Evolutionary conservation across 1,139 yeast species (phyloP).

Genomic region (Meyerozyma guilliermondii): DNA sequence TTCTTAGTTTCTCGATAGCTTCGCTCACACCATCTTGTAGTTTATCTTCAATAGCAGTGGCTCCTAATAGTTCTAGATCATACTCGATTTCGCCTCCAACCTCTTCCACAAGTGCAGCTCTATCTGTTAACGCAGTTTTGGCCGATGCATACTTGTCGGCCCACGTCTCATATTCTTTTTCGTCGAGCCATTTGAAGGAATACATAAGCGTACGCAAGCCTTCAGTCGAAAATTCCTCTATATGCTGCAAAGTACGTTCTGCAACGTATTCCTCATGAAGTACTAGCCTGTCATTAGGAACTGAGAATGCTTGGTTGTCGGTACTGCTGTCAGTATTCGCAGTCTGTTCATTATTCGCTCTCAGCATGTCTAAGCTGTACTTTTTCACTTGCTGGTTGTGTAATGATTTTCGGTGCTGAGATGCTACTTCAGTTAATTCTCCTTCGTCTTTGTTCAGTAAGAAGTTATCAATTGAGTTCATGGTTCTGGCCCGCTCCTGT

Average conservation of each 20-base stretch:
- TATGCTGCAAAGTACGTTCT: conserved; percentile 81
- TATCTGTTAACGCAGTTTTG: conserved; percentile 64
- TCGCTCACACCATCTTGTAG: conserved; percentile 95
- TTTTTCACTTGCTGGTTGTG: conserved; percentile 56
- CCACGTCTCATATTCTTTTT: conserved; percentile 63
- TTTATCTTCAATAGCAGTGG: conserved; percentile 96
- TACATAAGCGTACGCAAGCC: conserved; percentile 88
- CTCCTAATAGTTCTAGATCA: conserved; percentile 70
- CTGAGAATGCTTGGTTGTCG: conserved; percentile 2
- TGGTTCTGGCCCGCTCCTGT: conserved; percentile 19
- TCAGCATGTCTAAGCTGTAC: conserved; percentile 36
- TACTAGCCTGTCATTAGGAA: conserved; percentile 61
- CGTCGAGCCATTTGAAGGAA: conserved; percentile 68
- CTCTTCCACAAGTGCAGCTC: conserved; percentile 62
- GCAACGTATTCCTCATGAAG: conserved; percentile 73
- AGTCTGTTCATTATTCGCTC: neutral
- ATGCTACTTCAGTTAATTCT: conserved; percentile 57
- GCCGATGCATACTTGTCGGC: conserved; percentile 64
- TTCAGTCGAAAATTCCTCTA: conserved; percentile 91
- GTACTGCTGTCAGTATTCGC: neutral
- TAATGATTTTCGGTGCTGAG: conserved; percentile 57
- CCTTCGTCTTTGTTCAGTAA: conserved; percentile 47
- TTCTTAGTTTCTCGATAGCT: conserved; percentile 81
- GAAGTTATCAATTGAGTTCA: conserved; percentile 53
- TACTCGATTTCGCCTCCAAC: conserved; percentile 71